Conservation (phyloP, 176 grass and related monocot species). For the Musa itinerans region DNA sequence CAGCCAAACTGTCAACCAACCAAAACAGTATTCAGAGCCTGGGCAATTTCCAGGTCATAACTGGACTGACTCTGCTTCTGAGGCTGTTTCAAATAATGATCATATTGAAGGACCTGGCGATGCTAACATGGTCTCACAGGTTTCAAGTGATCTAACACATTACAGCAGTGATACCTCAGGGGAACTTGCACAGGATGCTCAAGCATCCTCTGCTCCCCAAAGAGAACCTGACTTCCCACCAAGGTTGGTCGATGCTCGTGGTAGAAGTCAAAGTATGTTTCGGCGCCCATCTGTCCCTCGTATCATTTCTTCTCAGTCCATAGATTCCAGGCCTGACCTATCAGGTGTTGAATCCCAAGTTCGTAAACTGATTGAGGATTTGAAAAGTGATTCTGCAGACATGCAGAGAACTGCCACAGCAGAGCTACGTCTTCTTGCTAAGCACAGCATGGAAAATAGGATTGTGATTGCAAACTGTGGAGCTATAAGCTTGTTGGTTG, state of each 20-base stretch:
- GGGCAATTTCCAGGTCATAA: conserved; percentile 24
- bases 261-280: conserved; percentile 38
- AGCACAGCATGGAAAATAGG: conserved; percentile 57
- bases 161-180: conserved; percentile 45
- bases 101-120: conserved; percentile 17
- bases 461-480: conserved; percentile 45
- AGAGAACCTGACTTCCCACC: conserved; percentile 31
- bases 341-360: conserved; percentile 38
- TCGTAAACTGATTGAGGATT: conserved; percentile 38
- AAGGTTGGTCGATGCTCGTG: conserved; percentile 29
- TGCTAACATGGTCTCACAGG: conserved; percentile 24
- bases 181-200: conserved; percentile 31
- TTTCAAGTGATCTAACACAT: conserved; percentile 41
- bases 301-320: conserved; percentile 45
- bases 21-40: conserved; percentile 28
- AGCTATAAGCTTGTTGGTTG: conserved; percentile 50
- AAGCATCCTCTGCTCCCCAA: conserved; percentile 29
- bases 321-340: conserved; percentile 53
- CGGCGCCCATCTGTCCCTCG: conserved; percentile 44
- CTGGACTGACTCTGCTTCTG: conserved; percentile 22
- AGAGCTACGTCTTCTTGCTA: conserved; percentile 59
- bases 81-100: conserved; percentile 35
- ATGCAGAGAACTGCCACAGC: conserved; percentile 33
- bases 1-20: conserved; percentile 33
- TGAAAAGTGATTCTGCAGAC: conserved; percentile 51